These are phyloP conservation scores for Colletotrichum siamense DNA, from an alignment of 2,329 filamentous ascomycete genomes.

Conservation along the genomic window DNA sequence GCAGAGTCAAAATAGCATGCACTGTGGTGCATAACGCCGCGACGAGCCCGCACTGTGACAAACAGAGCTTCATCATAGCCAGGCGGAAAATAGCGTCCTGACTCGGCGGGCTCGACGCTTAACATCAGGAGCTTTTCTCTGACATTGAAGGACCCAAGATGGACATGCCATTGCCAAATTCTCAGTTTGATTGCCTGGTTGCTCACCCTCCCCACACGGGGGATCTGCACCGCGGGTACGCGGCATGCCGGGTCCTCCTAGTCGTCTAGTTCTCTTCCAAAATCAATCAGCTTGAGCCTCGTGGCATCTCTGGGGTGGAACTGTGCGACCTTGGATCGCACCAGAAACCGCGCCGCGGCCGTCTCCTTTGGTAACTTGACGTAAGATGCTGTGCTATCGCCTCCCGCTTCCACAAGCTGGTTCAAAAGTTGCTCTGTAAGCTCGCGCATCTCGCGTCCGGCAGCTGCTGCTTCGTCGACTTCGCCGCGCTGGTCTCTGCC, in stretches of 20 bases:
- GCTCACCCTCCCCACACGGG: conserved; percentile 13
- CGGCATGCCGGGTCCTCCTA: conserved; percentile 31
- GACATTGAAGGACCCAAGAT: conserved; percentile 5
- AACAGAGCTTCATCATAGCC: neutral
- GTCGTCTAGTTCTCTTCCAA: conserved; percentile 67
- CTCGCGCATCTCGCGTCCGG: conserved; percentile 62
- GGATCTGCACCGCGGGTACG: conserved; percentile 14
- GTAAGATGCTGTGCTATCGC: conserved; percentile 62
- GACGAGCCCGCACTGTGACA: neutral
- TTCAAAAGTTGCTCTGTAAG: conserved; percentile 68
- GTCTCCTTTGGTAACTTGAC: conserved; percentile 64
- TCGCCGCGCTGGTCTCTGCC: conserved; percentile 27
- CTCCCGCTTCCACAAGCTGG: conserved; percentile 57
- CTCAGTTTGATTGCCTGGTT: conserved; percentile 11
- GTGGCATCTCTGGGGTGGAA: conserved; percentile 70
- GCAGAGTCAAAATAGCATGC: neutral
- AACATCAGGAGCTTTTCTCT: conserved; percentile 19
- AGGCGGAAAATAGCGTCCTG: neutral
- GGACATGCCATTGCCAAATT: neutral
- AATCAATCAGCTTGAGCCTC: conserved; percentile 65
- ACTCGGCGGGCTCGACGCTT: conserved; percentile 3
- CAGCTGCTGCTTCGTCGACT: conserved; percentile 55
- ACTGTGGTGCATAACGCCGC: neutral
- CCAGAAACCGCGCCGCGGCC: conserved; percentile 67
- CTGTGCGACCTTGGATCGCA: conserved; percentile 69